These are phyloP conservation scores for Aaosphaeria pasadenensis DNA, from an alignment of 2,329 filamentous ascomycete species.

Conservation along the genomic window DNA sequence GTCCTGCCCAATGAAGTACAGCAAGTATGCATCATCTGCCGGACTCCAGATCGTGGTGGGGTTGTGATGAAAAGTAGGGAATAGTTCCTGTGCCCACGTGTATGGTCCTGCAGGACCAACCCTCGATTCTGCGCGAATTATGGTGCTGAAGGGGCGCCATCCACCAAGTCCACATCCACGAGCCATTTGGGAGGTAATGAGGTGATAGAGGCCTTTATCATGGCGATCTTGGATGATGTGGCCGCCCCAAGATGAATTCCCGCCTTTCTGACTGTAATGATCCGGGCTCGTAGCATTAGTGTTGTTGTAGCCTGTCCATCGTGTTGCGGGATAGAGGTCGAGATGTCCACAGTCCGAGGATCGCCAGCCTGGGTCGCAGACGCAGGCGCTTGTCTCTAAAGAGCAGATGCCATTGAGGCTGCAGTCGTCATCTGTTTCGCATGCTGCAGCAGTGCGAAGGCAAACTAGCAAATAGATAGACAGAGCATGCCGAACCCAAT, in stretches of 20 bases:
- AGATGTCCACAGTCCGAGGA: constrained; percentile 45
- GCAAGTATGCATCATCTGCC: constrained; percentile 43
- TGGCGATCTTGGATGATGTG: constrained; percentile 45
- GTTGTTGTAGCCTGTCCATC: constrained; percentile 47
- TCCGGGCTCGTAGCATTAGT: constrained; percentile 24
- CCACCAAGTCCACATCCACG: constrained; percentile 46
- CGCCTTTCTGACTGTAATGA: constrained; percentile 14
- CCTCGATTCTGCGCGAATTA: constrained; percentile 46
- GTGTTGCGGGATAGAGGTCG: constrained; percentile 42
- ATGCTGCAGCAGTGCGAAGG: background rate
- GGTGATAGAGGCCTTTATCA: constrained; percentile 41
- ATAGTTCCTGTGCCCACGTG: constrained; percentile 39
- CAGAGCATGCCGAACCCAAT: too few relatives aligned
- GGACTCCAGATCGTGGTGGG: constrained; percentile 46
- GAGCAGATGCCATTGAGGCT: background rate
- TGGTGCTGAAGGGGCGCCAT: constrained; percentile 48
- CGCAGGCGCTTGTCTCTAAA: constrained; percentile 3
- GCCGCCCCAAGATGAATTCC: constrained; percentile 50
- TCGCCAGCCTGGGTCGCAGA: constrained; percentile 45
- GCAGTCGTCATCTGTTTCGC: background rate
- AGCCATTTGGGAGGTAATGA: constrained; percentile 46
- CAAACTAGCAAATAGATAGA: too few relatives aligned
- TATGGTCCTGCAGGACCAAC: constrained; percentile 47
- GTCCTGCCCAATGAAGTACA: constrained; percentile 46
- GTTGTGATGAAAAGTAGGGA: constrained; percentile 47